Base-by-base conservation (phyloP, 257 asterid genomes). In the Solanum ahanhuiri region DNA sequence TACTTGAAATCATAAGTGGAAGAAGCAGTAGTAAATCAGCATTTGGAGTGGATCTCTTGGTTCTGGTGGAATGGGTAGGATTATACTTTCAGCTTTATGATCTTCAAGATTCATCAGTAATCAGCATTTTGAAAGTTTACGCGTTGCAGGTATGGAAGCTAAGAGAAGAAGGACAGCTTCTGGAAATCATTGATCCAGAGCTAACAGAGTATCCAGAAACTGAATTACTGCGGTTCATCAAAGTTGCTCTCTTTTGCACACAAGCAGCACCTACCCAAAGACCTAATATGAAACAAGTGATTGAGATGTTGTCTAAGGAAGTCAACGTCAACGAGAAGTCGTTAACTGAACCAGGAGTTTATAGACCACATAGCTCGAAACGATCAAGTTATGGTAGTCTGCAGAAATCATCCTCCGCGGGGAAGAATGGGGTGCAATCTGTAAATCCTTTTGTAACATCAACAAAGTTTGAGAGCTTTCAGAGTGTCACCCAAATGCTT, bases 261-360 rank as follows among this genome's bases (percentile, higher is more conserved):
- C 98, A 95, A 84, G 88, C 95, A n/a, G 91, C 94, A 51, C 85
- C 96, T 84, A 92, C 92, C 25, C 94, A 88, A 45, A 92, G 98
- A 66, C 98, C 98, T 8, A 92, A 87, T 86, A 95, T 95, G 98
- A 94, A 91, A 83, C 97, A 95, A 75, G 98, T 95, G 85, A 86
- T 94, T 87, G 93, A 77, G 69, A 93, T 95, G 98, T 93, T 95
- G 20, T 92, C 98, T 0, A 84, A 89, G 14, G 93, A 93, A 48
- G 97, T 94, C 79, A 48, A 0, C 28, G 94, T 95, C 5, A 95
- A 94, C 12, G 98, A 94, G 79, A 89, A 88, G 81, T 35, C 92
- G 35, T 86, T 94, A 71, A 89, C 94, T 0, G 94, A 91, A 73
- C 98, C 98, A 5, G 98, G 97, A 11, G 69, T 92, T 45, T 94